These are phyloP conservation scores for Botrytis fragariae DNA, from an alignment of 2,329 filamentous ascomycete species.

Conservation along the genomic window DNA sequence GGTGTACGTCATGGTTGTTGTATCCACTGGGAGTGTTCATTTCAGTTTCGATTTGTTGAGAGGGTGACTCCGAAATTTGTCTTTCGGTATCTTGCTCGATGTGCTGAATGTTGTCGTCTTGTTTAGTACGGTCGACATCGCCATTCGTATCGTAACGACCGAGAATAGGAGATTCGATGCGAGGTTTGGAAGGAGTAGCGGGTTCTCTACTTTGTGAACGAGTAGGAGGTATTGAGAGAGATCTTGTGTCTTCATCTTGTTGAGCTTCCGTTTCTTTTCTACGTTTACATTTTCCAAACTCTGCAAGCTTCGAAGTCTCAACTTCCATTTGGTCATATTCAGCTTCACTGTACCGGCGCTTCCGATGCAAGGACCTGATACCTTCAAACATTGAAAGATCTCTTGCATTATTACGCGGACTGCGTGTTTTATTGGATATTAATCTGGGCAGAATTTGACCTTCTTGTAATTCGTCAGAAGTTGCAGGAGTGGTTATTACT, in stretches of 20 bases:
- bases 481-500: neutral
- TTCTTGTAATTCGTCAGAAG: neutral
- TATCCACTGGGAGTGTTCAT: neutral
- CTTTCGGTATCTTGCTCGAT: neutral
- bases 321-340: neutral
- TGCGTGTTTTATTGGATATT: neutral
- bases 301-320: neutral
- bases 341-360: neutral
- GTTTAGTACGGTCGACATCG: neutral
- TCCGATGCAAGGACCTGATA: neutral
- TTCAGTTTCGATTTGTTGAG: neutral
- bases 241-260: neutral
- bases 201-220: neutral
- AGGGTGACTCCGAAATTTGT: conserved; percentile 4
- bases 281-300: neutral
- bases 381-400: neutral
- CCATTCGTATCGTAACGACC: conserved; percentile 12
- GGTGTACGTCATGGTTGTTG: neutral
- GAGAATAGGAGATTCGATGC: conserved; percentile 18
- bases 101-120: neutral
- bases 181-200: neutral
- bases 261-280: neutral
- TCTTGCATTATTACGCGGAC: neutral
- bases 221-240: neutral
- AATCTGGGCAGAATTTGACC: neutral